A percentile compares a stretch with the other conserved stretches of the same genome.
Conservation (phyloP, 495 filamentous ascomycete species). For the Penicillium soppii region DNA sequence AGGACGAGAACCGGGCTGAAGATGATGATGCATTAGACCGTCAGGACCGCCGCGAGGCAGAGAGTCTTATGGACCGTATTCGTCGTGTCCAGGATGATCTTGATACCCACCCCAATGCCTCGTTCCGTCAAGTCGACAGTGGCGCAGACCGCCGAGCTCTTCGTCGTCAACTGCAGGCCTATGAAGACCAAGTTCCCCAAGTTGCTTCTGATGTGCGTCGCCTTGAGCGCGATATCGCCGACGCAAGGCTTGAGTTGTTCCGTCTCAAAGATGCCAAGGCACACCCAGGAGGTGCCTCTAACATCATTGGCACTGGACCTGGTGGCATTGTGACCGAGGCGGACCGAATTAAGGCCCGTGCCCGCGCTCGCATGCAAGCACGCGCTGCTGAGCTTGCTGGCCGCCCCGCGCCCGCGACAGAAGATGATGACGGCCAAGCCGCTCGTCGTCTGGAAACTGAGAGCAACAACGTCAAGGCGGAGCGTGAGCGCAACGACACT, state of each 20-base stretch:
- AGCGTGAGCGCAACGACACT: constrained; percentile 88
- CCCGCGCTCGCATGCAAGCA: constrained; percentile 98
- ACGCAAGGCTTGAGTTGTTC: constrained; percentile 92
- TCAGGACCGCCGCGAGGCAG: constrained; percentile 85
- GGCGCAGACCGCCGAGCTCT: constrained; percentile 83
- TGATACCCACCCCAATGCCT: constrained; percentile 81
- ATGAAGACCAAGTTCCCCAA: constrained; percentile 87
- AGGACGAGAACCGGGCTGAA: constrained; percentile 84
- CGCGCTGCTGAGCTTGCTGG: constrained; percentile 90
- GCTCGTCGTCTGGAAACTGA: constrained; percentile 84
- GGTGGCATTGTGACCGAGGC: constrained; percentile 90
- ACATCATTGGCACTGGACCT: constrained; percentile 89
- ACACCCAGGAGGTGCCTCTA: constrained; percentile 76
- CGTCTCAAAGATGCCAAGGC: constrained; percentile 89
- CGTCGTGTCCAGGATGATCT: constrained; percentile 96
- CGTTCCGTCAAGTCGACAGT: constrained; percentile 70
- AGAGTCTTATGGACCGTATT: constrained; percentile 90
- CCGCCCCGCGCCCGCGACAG: constrained; percentile 59
- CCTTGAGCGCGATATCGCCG: constrained; percentile 88
- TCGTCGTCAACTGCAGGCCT: constrained; percentile 81
- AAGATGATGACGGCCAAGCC: constrained; percentile 72
- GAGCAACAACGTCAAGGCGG: constrained; percentile 71
- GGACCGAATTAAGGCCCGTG: constrained; percentile 90
- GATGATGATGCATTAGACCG: constrained; percentile 92
- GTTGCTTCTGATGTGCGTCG: constrained; percentile 88